Evolutionary conservation across 176 grass and related monocot genomes (phyloP).

Genomic region (Zea luxurians): DNA sequence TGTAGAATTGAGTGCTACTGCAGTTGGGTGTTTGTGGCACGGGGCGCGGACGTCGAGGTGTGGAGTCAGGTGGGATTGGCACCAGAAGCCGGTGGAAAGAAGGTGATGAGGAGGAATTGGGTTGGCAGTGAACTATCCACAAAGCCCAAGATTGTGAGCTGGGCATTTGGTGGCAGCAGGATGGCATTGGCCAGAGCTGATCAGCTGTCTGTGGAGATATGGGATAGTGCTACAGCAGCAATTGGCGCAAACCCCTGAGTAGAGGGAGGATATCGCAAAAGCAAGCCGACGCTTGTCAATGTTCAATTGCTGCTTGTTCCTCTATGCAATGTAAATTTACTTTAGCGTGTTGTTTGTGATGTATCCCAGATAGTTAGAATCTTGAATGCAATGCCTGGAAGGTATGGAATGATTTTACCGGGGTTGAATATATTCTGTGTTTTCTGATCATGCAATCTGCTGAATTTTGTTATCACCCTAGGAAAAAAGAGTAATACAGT

Average conservation of each 20-base stretch:
- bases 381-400: constrained; percentile 8
- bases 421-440: background rate
- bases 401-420: background rate
- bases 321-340: constrained; percentile 4
- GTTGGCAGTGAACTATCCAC: constrained; percentile 51
- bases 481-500: background rate
- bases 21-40: constrained; percentile 64
- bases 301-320: constrained; percentile 4
- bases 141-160: constrained; percentile 60
- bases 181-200: constrained; percentile 71
- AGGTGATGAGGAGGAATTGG: constrained; percentile 76
- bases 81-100: constrained; percentile 44
- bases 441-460: constrained; percentile 17
- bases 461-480: background rate
- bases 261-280: constrained; percentile 8
- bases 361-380: constrained; percentile 11
- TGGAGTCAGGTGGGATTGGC: constrained; percentile 67
- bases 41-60: constrained; percentile 55
- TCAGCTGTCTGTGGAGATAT: constrained; percentile 62
- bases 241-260: constrained; percentile 12
- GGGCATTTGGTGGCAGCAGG: constrained; percentile 78
- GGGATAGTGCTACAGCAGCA: constrained; percentile 51
- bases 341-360: background rate
- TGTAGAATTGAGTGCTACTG: constrained; percentile 68
- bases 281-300: constrained; percentile 27